Evolutionary conservation across 2,329 filamentous ascomycete genomes (phyloP).

Genomic region (Dothidotthia symphoricarpi): DNA sequence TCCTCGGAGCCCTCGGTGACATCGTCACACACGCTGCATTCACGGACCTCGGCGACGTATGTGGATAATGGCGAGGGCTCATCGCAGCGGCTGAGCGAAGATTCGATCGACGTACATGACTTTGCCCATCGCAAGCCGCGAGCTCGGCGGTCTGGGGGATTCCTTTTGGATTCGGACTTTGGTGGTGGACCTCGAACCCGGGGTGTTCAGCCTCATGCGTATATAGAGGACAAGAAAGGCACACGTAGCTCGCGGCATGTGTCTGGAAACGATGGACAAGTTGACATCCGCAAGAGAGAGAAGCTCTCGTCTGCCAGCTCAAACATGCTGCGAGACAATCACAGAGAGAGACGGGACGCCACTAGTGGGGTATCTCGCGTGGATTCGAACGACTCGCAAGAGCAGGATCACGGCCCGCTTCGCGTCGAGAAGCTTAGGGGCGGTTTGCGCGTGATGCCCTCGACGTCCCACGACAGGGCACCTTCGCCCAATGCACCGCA

Average conservation of each 20-base stretch:
- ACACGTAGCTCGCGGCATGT: conserved; percentile 41
- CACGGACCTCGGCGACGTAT: conserved; percentile 23
- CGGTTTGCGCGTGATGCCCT: conserved; percentile 5
- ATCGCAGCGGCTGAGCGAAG: conserved; percentile 22
- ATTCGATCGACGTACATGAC: conserved; percentile 32
- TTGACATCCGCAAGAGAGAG: conserved; percentile 29
- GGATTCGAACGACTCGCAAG: conserved; percentile 7
- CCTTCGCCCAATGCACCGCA: conserved; percentile 13
- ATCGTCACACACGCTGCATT: conserved; percentile 37
- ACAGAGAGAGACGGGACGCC: conserved; percentile 9
- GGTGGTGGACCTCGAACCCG: conserved; percentile 26
- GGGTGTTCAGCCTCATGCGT: conserved; percentile 28
- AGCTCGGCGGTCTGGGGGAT: conserved; percentile 42
- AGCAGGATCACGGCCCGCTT: conserved; percentile 9
- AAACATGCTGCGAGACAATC: conserved; percentile 20
- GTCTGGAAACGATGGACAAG: conserved; percentile 35
- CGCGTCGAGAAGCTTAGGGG: conserved; percentile 23
- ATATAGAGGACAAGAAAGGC: conserved; percentile 34
- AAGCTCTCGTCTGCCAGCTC: conserved; percentile 15
- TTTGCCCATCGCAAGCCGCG: conserved; percentile 33
- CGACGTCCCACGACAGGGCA: conserved; percentile 9
- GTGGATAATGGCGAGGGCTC: conserved; percentile 32
- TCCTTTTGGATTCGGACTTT: conserved; percentile 48
- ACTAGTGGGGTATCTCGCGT: conserved; percentile 3
- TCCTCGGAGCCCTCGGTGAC: conserved; percentile 34